phyloP scores from a whole-genome alignment of 306 rosid genomes.

The Castanospermum australe region DNA sequence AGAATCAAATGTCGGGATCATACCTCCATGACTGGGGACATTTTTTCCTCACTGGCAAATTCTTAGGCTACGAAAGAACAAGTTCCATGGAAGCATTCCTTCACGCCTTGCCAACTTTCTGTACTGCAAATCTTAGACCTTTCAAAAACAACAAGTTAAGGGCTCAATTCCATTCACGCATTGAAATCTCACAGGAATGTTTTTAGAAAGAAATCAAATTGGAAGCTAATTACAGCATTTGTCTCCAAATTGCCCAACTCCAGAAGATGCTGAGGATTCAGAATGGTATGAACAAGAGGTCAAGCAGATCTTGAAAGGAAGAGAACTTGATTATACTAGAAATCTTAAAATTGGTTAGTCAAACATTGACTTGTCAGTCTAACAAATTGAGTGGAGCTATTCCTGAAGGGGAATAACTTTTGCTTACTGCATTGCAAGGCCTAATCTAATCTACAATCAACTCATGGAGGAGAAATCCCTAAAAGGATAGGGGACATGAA shows the following conservation, averaged over 20 bases:
- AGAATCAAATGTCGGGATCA: not conserved
- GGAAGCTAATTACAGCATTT: no score
- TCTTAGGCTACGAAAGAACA: not conserved
- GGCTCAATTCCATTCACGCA: not conserved
- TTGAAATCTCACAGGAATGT: not conserved
- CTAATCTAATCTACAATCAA: no score
- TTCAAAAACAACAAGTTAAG: not conserved
- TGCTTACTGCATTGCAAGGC: not conserved
- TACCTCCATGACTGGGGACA: conserved; percentile 12
- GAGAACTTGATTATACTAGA: not conserved
- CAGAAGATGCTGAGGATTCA: not conserved
- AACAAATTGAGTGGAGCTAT: not conserved
- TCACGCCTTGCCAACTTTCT: not conserved
- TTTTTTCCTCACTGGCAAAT: not conserved
- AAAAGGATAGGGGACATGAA: not conserved
- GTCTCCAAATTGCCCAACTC: no score
- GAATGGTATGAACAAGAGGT: not conserved
- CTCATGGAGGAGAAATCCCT: conserved; percentile 5
- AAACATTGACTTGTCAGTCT: not conserved
- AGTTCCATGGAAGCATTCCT: not conserved
- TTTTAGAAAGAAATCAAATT: not conserved
- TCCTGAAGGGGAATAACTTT: not conserved
- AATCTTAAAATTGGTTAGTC: not conserved
- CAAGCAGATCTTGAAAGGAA: conserved; percentile 17
- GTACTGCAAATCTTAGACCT: not conserved